Conservation (phyloP, 768 basidiomycete species). For the Boletus subcaerulescens region DNA sequence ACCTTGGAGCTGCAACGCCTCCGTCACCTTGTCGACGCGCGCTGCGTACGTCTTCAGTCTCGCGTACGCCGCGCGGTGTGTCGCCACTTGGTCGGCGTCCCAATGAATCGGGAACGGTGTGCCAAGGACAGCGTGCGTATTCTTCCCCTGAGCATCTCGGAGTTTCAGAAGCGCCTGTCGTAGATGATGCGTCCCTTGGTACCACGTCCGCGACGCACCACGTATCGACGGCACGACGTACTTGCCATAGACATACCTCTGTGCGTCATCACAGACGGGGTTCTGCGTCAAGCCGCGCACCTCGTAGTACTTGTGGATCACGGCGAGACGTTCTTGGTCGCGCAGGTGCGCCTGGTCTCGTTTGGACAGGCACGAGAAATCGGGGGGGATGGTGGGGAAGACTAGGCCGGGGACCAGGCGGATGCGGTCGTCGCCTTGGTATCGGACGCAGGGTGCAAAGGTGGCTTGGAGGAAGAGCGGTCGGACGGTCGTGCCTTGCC, state of each 20-base stretch:
- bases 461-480: constrained; percentile 14
- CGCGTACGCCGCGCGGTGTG: not conserved
- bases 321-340: constrained; percentile 1
- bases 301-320: constrained; percentile 7
- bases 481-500: constrained; percentile 13
- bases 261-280: not conserved
- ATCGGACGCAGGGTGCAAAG: constrained; percentile 2
- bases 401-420: not conserved
- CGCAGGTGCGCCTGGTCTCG: not conserved
- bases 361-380: not conserved
- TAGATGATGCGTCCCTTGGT: not conserved
- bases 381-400: not conserved
- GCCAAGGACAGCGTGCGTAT: not conserved
- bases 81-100: not conserved
- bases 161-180: not conserved
- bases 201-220: constrained; percentile 1
- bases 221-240: not conserved
- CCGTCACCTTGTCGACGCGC: not conserved
- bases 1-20: not conserved
- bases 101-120: not conserved
- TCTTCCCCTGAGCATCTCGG: not conserved
- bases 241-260: not conserved
- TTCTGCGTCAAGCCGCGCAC: not conserved
- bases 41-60: not conserved
- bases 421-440: constrained; percentile 5